Conservation (phyloP, 192 early-diverging fungal genomes). For the Rhizophagus prolifer region DNA sequence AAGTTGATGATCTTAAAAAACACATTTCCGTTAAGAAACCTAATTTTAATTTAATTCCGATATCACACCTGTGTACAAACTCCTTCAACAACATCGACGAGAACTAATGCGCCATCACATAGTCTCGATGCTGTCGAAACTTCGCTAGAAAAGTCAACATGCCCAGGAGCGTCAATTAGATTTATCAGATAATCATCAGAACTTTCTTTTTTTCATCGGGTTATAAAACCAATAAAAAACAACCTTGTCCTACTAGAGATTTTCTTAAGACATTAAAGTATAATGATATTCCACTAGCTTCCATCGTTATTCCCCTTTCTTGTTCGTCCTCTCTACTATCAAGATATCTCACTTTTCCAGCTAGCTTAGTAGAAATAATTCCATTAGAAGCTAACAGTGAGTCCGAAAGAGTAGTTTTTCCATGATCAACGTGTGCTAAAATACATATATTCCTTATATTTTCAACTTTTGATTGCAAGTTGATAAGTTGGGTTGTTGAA, state of each 20-base stretch:
- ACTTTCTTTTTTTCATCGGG: background rate
- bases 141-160: slow-evolving; percentile 97
- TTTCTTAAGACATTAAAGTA: slow-evolving; percentile 76
- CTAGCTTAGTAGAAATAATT: slow-evolving; percentile 93
- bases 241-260: slow-evolving; percentile 33
- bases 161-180: slow-evolving; percentile 97
- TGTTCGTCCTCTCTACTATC: slow-evolving; percentile 98
- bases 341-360: slow-evolving; percentile 94
- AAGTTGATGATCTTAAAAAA: background rate
- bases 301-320: slow-evolving; percentile 98
- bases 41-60: background rate
- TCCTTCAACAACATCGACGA: slow-evolving; percentile 98
- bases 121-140: slow-evolving; percentile 98
- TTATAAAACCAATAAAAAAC: slow-evolving; percentile 1
- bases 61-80: slow-evolving; percentile 88
- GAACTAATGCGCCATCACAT: slow-evolving; percentile 91
- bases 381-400: slow-evolving; percentile 96
- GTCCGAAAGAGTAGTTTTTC: slow-evolving; percentile 97
- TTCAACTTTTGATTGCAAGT: slow-evolving; percentile 65
- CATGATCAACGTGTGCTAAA: slow-evolving; percentile 97
- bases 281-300: slow-evolving; percentile 92
- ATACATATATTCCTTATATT: slow-evolving; percentile 97
- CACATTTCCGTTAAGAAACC: background rate
- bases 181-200: slow-evolving; percentile 87
- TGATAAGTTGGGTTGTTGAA: slow-evolving; percentile 59